A percentile compares a stretch with the other conserved stretches of the same genome.
Conservation (phyloP, 352 stramenopile species). For the Phytophthora podocarpi region DNA sequence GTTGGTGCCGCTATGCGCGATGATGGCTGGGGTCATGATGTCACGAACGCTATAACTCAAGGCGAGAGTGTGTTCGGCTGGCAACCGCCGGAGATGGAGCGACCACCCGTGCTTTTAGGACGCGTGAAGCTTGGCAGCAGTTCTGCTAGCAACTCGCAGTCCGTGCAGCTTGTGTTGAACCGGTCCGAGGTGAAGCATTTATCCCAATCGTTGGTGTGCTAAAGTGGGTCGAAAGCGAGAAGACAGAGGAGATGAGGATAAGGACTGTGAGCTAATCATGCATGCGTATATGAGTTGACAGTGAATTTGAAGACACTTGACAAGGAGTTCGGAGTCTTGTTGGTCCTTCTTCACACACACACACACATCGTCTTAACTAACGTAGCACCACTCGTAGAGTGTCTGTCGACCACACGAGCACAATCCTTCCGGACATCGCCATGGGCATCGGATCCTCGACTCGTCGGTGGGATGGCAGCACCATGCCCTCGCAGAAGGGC, state of each 20-base stretch:
- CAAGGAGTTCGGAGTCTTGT: too few relatives aligned
- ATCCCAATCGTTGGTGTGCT: conserved; percentile 51
- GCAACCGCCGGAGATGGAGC: conserved; percentile 75
- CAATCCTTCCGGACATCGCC: conserved; percentile 14
- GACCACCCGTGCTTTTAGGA: conserved; percentile 58
- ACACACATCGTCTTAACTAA: too few relatives aligned
- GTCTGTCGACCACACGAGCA: too few relatives aligned
- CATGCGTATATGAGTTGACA: conserved; percentile 23
- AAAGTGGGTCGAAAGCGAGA: conserved; percentile 6
- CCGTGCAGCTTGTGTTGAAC: conserved; percentile 54
- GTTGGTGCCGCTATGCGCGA: conserved; percentile 48
- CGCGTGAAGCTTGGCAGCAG: conserved; percentile 53
- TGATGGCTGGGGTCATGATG: conserved; percentile 61
- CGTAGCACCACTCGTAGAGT: too few relatives aligned
- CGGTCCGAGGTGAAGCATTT: conserved; percentile 51
- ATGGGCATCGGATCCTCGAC: conserved; percentile 18
- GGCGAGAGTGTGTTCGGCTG: conserved; percentile 80
- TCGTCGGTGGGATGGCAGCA: conserved; percentile 23
- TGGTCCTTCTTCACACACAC: too few relatives aligned
- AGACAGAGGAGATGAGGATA: not conserved
- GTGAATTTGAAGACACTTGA: conserved; percentile 15
- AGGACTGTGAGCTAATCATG: not conserved
- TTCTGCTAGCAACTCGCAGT: conserved; percentile 1
- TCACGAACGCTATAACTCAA: conserved; percentile 60
- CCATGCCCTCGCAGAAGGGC: conserved; percentile 28